Base-by-base conservation (phyloP, 345 rosid species). In the Salix purpurea region DNA sequence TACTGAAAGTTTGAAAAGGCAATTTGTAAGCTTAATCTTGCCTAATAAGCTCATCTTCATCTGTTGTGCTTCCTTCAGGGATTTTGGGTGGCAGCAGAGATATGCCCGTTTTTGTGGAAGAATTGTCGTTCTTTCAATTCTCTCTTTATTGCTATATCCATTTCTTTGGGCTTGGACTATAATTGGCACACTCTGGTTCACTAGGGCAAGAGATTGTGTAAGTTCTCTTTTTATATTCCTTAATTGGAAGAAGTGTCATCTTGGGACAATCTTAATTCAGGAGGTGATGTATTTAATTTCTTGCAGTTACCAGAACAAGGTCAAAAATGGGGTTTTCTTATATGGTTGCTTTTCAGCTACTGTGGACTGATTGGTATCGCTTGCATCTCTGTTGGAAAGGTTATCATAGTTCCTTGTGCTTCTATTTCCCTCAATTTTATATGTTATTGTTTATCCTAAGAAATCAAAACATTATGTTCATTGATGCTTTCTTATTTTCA, bases 151-250 rank as follows among this genome's bases (percentile, higher is more conserved):
- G 34, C 89, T 95, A 32, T 95, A 93, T 85, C 99, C 99, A 14
- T 95, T 91, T 86, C 88, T 93, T 67, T 95, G 97, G 97, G 93
- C 89, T 40, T 95, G 99, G 99, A 95, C 99, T 77, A 78, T 96
- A 69, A 88, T 90, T 30, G 99, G 98, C 72, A 90, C 97, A 44
- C 77, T 90, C 21, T 96, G 99, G 99, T 96, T 92, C 88, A 86
- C 87, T 44, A 81, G 79, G 69, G 93, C 97, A 5, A 88, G 83
- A 76, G 77, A 76, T 76, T 96, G 98, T 87, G 99, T 96, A 88
- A 88, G 97, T 83, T n/a, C 58, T 19, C 34, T 67, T 32, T 64
- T 34, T 30, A 52, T 65, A 60, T 72, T 72, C 52, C 23, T 23
- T 4, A 13, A 61, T 58, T 37, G 28, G 39, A 44, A 15, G n/a